These are phyloP conservation scores for Verticillium dahliae DNA, from an alignment of 2,329 filamentous ascomycete species.

Conservation along the genomic window DNA sequence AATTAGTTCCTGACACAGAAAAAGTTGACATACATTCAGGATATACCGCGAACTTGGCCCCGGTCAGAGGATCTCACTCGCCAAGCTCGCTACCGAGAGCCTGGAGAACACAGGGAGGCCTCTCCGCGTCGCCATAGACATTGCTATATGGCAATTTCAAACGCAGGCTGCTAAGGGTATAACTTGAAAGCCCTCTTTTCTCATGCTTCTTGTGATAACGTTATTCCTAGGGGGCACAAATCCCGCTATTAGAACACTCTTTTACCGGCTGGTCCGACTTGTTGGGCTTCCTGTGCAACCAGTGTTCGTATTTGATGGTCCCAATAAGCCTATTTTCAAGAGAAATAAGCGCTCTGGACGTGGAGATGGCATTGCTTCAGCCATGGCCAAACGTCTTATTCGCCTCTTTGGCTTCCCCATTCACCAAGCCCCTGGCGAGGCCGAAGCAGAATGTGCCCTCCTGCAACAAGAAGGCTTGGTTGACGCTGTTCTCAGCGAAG, in stretches of 20 bases:
- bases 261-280: slow-evolving; percentile 80
- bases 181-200: background rate
- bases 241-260: slow-evolving; percentile 83
- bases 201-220: slow-evolving; percentile 5
- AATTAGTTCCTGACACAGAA: background rate
- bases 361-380: slow-evolving; percentile 60
- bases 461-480: slow-evolving; percentile 77
- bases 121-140: slow-evolving; percentile 83
- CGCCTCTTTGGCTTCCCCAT: slow-evolving; percentile 77
- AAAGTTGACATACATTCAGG: slow-evolving; percentile 36
- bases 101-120: slow-evolving; percentile 65
- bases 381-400: slow-evolving; percentile 77
- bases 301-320: slow-evolving; percentile 86
- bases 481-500: slow-evolving; percentile 90
- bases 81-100: slow-evolving; percentile 74
- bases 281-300: slow-evolving; percentile 74
- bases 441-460: slow-evolving; percentile 90
- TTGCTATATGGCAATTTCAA: slow-evolving; percentile 97
- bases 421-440: slow-evolving; percentile 88
- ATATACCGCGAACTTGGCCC: slow-evolving; percentile 86
- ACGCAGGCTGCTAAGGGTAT: slow-evolving; percentile 71
- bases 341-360: slow-evolving; percentile 69
- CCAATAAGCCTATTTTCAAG: slow-evolving; percentile 80
- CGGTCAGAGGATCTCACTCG: slow-evolving; percentile 71
- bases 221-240: slow-evolving; percentile 64